Evolutionary conservation across 805 yeast species (phyloP).

Genomic region (Lipomyces starkeyi): DNA sequence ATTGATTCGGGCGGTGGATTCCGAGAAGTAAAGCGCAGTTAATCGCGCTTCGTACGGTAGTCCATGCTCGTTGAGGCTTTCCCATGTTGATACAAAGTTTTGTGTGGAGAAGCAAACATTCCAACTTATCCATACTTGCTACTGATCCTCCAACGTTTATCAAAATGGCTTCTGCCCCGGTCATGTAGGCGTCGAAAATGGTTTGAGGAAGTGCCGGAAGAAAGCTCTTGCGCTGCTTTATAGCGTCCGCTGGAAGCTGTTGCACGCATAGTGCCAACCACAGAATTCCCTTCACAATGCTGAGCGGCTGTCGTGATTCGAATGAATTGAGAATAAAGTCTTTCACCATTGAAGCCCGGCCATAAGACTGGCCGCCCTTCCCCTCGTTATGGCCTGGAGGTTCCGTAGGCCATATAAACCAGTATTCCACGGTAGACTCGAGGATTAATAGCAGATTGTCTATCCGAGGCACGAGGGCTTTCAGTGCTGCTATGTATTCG

Average conservation of each 20-base stretch:
- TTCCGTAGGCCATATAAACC: background rate
- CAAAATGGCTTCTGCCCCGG: background rate
- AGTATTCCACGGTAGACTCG: background rate
- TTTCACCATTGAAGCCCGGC: background rate
- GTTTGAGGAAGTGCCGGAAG: background rate
- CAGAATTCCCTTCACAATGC: background rate
- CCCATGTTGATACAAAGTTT: background rate
- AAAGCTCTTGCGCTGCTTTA: background rate
- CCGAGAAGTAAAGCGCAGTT: background rate
- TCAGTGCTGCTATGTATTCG: background rate
- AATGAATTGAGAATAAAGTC: background rate
- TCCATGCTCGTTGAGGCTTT: background rate
- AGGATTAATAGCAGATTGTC: background rate
- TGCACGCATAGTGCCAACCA: background rate
- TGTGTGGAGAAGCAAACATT: background rate
- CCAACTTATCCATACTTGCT: background rate
- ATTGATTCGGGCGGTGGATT: background rate
- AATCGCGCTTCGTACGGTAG: background rate
- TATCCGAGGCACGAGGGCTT: background rate
- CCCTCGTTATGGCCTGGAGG: background rate
- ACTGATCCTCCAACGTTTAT: background rate
- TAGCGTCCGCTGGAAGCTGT: background rate
- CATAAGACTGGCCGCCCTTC: background rate
- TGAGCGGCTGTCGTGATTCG: slow-evolving; percentile 2
- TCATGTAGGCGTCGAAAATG: background rate